A percentile compares a stretch with the other conserved stretches of the same genome.
Conservation (phyloP, 1,139 yeast species). For the Suhomyces choctaworum region DNA sequence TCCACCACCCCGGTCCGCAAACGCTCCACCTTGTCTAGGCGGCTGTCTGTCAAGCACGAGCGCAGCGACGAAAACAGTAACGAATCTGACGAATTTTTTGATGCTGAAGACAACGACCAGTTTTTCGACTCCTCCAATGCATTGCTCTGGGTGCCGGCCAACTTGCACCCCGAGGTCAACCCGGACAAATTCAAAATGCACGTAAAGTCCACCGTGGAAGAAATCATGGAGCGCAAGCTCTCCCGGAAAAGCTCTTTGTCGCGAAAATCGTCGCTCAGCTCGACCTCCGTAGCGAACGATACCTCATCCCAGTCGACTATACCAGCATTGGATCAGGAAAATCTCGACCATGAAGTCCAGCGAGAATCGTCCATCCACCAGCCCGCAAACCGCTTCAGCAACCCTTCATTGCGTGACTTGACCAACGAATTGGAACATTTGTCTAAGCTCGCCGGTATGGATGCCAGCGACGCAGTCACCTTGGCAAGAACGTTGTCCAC, state of each 20-base stretch:
- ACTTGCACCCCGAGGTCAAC: conserved; percentile 87
- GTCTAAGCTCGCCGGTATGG: conserved; percentile 70
- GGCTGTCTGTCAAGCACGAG: conserved; percentile 12
- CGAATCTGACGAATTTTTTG: conserved; percentile 26
- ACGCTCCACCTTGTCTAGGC: conserved; percentile 13
- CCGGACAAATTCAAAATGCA: conserved; percentile 88
- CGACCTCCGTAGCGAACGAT: conserved; percentile 9
- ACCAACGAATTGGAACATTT: conserved; percentile 66
- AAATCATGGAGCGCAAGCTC: conserved; percentile 54
- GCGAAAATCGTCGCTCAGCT: conserved; percentile 33
- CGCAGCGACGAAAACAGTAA: conserved; percentile 7
- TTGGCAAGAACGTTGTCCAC: conserved; percentile 70
- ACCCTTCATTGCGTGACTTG: conserved; percentile 66
- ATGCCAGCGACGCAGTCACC: conserved; percentile 71
- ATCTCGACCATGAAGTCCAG: conserved; percentile 3
- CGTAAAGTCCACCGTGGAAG: conserved; percentile 78
- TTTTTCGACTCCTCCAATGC: conserved; percentile 29
- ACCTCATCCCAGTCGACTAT: conserved; percentile 10
- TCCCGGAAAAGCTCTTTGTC: conserved; percentile 33
- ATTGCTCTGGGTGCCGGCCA: conserved; percentile 92
- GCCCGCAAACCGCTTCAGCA: conserved; percentile 24
- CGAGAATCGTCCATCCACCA: conserved; percentile 15
- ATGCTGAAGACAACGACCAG: conserved; percentile 28
- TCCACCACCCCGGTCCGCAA: conserved; percentile 5
- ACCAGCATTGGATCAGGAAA: conserved; percentile 6